Conservation (phyloP, 257 asterid species). For the Primulina eburnea region DNA sequence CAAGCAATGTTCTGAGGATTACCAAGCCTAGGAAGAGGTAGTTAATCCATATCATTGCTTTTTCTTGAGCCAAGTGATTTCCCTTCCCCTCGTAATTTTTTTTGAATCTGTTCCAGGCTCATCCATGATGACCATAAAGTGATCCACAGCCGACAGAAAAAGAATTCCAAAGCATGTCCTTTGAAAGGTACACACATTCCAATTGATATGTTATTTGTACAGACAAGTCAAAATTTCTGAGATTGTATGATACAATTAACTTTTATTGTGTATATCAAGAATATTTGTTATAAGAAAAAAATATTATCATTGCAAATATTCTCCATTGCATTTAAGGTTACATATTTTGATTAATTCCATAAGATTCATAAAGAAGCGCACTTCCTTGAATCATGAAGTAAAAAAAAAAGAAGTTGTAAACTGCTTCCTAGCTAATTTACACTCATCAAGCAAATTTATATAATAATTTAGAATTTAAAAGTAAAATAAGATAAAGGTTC, state of each 20-base stretch:
- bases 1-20: slow-evolving; percentile 32
- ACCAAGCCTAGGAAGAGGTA: slow-evolving; percentile 41
- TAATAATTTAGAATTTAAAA: too few species aligned
- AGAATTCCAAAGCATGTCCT: slow-evolving; percentile 63
- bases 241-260: background rate
- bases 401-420: background rate
- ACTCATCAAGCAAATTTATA: background rate
- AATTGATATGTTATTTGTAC: slow-evolving; percentile 66
- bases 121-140: slow-evolving; percentile 33
- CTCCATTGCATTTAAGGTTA: too few species aligned
- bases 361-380: background rate
- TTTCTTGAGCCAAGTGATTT: background rate
- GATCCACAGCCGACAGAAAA: slow-evolving; percentile 40
- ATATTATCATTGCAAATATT: background rate
- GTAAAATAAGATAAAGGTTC: too few species aligned
- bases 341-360: too few species aligned
- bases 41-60: slow-evolving; percentile 13
- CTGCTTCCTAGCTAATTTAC: background rate
- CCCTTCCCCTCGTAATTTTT: too few species aligned
- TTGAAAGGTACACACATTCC: slow-evolving; percentile 61
- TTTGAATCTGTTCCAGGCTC: slow-evolving; percentile 37
- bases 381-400: slow-evolving; percentile 19
- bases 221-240: slow-evolving; percentile 49
- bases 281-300: background rate
- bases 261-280: background rate